Conservation (phyloP, 169 alveolate species). For the Cryptosporidium ryanae region DNA sequence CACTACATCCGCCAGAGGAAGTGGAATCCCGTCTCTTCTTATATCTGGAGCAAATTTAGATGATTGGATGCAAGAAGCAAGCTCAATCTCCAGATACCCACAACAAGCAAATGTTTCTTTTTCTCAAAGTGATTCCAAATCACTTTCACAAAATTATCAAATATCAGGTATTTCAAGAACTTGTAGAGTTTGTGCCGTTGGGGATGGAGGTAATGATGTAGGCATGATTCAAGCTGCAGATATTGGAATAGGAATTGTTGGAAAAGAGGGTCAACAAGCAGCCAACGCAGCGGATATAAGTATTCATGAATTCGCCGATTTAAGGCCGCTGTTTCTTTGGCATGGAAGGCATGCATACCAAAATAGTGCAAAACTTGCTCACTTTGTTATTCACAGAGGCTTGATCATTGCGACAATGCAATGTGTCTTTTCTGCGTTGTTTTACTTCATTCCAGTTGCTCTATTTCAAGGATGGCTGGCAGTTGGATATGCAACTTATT, state of each 20-base stretch:
- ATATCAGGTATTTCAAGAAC: conserved; percentile 44
- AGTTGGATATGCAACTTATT: conserved; percentile 97
- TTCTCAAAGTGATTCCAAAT: conserved; percentile 16
- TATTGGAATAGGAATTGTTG: conserved; percentile 96
- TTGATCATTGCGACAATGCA: conserved; percentile 94
- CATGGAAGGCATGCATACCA: conserved; percentile 96
- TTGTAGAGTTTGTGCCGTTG: conserved; percentile 92
- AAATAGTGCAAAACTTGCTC: conserved; percentile 92
- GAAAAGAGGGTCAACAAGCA: conserved; percentile 97
- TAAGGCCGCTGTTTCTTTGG: conserved; percentile 93
- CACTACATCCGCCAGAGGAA: conserved; percentile 1
- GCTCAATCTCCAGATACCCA: neutral
- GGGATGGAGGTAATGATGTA: conserved; percentile 99
- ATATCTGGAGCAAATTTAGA: conserved; percentile 36
- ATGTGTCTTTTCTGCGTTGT: conserved; percentile 90
- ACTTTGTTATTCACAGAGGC: conserved; percentile 97
- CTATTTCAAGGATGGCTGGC: conserved; percentile 96
- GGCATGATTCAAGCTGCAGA: conserved; percentile 97
- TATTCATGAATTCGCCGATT: conserved; percentile 91
- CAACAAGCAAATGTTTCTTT: neutral
- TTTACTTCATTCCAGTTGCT: conserved; percentile 94
- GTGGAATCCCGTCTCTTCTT: neutral
- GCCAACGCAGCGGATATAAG: conserved; percentile 96
- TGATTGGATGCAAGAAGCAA: conserved; percentile 38
- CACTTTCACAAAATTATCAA: neutral